These are phyloP conservation scores for Pyrus pyrifolia DNA, from an alignment of 306 rosid species.

Conservation along the genomic window DNA sequence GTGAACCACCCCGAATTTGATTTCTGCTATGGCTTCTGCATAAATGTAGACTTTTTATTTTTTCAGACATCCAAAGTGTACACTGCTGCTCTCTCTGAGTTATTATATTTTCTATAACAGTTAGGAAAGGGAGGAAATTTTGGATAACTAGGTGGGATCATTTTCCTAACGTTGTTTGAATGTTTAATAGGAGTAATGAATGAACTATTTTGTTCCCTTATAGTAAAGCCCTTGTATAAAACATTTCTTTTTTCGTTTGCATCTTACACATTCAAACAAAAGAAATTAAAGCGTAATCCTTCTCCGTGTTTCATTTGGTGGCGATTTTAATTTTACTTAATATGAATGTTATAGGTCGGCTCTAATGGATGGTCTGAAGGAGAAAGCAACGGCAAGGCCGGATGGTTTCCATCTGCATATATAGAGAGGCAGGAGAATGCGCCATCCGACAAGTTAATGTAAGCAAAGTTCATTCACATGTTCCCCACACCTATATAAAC, in stretches of 20 bases:
- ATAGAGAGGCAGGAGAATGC: constrained; percentile 57
- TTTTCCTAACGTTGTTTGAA: not conserved
- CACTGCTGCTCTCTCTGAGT: not conserved
- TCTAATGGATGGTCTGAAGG: constrained; percentile 95
- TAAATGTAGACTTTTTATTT: not conserved
- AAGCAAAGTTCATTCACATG: not conserved
- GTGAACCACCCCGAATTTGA: not conserved
- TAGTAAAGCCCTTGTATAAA: not conserved
- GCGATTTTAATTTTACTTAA: not conserved
- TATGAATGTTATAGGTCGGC: constrained; percentile 35
- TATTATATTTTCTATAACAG: too few species aligned
- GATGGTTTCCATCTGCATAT: constrained; percentile 98
- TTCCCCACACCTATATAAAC: not conserved
- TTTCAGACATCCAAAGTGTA: not conserved
- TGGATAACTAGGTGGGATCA: not conserved
- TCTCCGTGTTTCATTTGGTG: not conserved
- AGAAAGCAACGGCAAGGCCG: constrained; percentile 63
- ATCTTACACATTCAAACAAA: not conserved
- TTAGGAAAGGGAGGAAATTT: not conserved
- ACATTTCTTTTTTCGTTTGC: not conserved
- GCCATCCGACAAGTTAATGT: constrained; percentile 31
- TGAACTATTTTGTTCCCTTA: too few species aligned
- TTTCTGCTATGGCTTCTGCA: not conserved
- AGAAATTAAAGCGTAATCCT: not conserved
- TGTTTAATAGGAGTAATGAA: not conserved